Base-by-base conservation (phyloP, 805 yeast genomes). In the Barnettozyma vustinii region DNA sequence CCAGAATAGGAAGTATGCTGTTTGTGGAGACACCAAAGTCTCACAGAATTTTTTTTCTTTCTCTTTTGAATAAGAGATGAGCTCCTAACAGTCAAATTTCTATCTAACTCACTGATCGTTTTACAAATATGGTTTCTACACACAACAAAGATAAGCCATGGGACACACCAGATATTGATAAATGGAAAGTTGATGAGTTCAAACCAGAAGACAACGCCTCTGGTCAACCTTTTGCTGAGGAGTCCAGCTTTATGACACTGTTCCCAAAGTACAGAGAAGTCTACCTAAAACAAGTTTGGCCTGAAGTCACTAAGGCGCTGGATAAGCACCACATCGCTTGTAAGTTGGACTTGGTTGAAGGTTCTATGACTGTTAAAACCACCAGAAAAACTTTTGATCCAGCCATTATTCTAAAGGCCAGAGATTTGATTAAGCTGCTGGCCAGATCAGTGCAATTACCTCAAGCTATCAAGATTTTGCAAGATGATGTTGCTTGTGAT, bases 361-460 rank as follows among this genome's bases (percentile, higher is more conserved):
- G 99, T 41, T 84, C 97, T 3, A 94, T 94, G 98, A 84, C 96
- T 0, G 99, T 94, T 16, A 87, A 84, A 59, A 94, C 99, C 15
- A 92, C 98, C 3, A 79, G 96, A 66, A 94, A 92, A 66, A 91
- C 99, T 0, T 94, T 69, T 66, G 99, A 94, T 65, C 99, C 99
- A 0, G 95, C 96, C 7, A 82, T 87, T 46, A 88, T 94, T 57
- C 76, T 94, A 59, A 92, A 90, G 61, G 97, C 98, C 18, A 80
- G 99, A 65, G 99, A 94, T 68, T 75, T 94, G 65, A 89, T 94
- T 62, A 94, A 92, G 68, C 76, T 94, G 47, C 73, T 94, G 57
- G 96, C 98, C 0, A 81, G 99, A 68, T 88, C 97, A 2, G 99
- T 94, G 37, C 98, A 99, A 25, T 87, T 87, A 57, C 97, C 97